These are phyloP conservation scores for Geosmithia putterillii DNA, from an alignment of 2,329 filamentous ascomycete genomes.

Conservation along the genomic window DNA sequence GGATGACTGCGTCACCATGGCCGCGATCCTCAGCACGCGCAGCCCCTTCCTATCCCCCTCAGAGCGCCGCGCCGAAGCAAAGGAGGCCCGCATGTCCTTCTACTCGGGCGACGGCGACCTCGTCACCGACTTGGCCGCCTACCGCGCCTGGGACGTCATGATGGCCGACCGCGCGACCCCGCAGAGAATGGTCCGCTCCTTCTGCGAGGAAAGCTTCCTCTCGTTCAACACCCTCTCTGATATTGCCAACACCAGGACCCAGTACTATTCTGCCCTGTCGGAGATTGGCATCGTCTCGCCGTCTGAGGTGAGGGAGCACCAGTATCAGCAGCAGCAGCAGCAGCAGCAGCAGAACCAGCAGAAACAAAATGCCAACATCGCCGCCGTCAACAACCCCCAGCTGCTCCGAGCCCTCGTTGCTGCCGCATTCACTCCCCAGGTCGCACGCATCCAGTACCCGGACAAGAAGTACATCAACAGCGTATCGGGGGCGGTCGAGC, in stretches of 20 bases:
- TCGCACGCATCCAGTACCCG: conserved; percentile 84
- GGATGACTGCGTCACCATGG: conserved; percentile 77
- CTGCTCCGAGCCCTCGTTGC: conserved; percentile 60
- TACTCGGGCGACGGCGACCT: conserved; percentile 73
- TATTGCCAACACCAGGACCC: conserved; percentile 73
- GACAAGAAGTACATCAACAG: conserved; percentile 91
- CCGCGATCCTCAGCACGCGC: conserved; percentile 80
- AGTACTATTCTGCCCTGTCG: conserved; percentile 75
- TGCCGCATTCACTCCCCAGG: conserved; percentile 69
- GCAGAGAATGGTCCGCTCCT: conserved; percentile 54
- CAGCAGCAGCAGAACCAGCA: neutral
- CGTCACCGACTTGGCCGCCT: conserved; percentile 75
- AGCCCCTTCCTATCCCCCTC: conserved; percentile 79
- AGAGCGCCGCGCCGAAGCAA: conserved; percentile 71
- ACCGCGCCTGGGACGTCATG: conserved; percentile 68
- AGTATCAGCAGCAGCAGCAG: neutral
- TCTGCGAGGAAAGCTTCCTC: conserved; percentile 80
- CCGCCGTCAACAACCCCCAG: conserved; percentile 18
- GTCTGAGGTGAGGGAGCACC: conserved; percentile 14
- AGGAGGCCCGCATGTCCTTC: conserved; percentile 64
- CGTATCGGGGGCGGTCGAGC: conserved; percentile 77
- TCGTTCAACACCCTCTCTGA: conserved; percentile 75
- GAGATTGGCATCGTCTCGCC: conserved; percentile 68
- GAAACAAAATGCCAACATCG: too few relatives aligned
- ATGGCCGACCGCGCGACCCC: conserved; percentile 38